These are phyloP conservation scores for Dioscorea zingiberensis DNA, from an alignment of 106 monocot genomes.

Conservation along the genomic window DNA sequence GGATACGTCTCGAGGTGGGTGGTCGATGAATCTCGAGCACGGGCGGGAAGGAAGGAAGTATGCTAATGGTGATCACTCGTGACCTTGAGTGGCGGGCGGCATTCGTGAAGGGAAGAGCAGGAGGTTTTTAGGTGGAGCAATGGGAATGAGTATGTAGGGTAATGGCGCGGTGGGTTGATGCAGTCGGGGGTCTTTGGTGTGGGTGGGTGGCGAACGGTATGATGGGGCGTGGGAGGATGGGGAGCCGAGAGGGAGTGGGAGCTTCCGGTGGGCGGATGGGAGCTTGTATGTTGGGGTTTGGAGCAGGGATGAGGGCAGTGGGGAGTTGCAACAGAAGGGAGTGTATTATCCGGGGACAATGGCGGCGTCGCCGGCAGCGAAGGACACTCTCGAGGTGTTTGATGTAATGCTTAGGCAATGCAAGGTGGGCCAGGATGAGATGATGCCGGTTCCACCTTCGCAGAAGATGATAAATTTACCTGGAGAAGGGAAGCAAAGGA, in stretches of 20 bases:
- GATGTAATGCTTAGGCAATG: too few species aligned
- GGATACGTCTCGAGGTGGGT: conserved; percentile 46
- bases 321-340: too few species aligned
- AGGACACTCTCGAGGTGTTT: too few species aligned
- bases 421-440: conserved; percentile 36
- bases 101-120: conserved; percentile 53
- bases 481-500: conserved; percentile 7
- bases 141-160: conserved; percentile 58
- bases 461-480: conserved; percentile 55
- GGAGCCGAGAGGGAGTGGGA: conserved; percentile 3
- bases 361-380: too few species aligned
- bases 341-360: too few species aligned
- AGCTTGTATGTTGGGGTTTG: conserved; percentile 17
- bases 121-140: conserved; percentile 55
- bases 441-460: conserved; percentile 51
- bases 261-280: conserved; percentile 7
- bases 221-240: conserved; percentile 76
- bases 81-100: conserved; percentile 60
- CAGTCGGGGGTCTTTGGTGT: conserved; percentile 40
- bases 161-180: conserved; percentile 49
- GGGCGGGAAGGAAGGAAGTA: conserved; percentile 51
- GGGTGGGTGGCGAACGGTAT: conserved; percentile 54
- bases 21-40: conserved; percentile 46
- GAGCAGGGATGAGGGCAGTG: too few species aligned
- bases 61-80: conserved; percentile 62